phyloP scores from a whole-genome alignment of 2,329 filamentous ascomycete species.

The Sphaerulina populicola region DNA sequence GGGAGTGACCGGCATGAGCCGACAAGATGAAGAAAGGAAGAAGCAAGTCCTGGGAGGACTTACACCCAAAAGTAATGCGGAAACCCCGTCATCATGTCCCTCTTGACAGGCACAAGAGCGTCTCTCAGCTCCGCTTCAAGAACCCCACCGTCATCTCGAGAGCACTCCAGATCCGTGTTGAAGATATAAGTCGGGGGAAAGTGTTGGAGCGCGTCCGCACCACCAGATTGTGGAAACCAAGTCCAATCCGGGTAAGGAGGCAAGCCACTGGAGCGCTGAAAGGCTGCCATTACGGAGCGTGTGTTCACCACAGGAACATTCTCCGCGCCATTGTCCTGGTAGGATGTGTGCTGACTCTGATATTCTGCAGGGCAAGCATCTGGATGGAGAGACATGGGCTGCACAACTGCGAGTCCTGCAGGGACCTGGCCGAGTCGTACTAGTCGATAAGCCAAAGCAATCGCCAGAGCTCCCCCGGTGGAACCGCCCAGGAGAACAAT shows the following conservation, averaged over 20 bases:
- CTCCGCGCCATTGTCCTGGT: background rate
- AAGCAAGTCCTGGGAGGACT: background rate
- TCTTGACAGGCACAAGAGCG: slow-evolving; percentile 23
- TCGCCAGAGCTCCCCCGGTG: slow-evolving; percentile 16
- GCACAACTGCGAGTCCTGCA: slow-evolving; percentile 10
- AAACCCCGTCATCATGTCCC: slow-evolving; percentile 26
- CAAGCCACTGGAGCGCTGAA: background rate
- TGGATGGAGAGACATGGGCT: slow-evolving; percentile 13
- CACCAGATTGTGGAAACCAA: slow-evolving; percentile 9
- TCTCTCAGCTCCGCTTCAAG: slow-evolving; percentile 22
- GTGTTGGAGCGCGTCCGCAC: slow-evolving; percentile 6
- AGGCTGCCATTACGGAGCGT: slow-evolving; percentile 9
- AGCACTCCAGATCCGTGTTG: slow-evolving; percentile 23
- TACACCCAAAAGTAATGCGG: slow-evolving; percentile 31
- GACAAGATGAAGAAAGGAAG: background rate
- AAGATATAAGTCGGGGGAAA: slow-evolving; percentile 20
- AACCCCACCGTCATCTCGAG: slow-evolving; percentile 29
- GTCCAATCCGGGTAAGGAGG: slow-evolving; percentile 1
- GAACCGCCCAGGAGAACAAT: slow-evolving; percentile 16
- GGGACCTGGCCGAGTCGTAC: slow-evolving; percentile 1
- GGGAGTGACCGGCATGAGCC: no score
- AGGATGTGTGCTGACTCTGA: slow-evolving; percentile 5
- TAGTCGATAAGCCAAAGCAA: background rate
- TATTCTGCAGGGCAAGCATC: slow-evolving; percentile 12
- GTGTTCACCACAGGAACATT: background rate